Percentiles rank a stretch among this genome's conserved stretches.
Conservation (phyloP, 2,329 filamentous ascomycete species). For the Diaporthe citri region DNA sequence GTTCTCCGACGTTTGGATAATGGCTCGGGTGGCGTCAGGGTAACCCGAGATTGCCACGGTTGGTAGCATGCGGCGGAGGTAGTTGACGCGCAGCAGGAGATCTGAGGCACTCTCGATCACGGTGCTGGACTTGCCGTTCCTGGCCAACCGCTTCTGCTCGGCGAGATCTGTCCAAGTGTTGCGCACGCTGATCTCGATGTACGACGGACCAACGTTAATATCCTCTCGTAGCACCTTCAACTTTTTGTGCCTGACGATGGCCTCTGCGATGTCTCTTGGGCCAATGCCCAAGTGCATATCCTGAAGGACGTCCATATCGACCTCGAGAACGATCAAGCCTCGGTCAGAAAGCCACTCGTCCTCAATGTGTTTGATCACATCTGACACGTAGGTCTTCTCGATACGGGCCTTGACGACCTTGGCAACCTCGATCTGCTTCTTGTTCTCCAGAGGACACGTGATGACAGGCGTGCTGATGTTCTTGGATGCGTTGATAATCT, state of each 20-base stretch:
- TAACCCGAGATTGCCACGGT: constrained; percentile 91
- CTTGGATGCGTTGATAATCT: constrained; percentile 99
- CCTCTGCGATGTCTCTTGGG: constrained; percentile 77
- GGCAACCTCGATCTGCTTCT: constrained; percentile 81
- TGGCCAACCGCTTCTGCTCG: constrained; percentile 60
- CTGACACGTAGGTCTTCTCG: constrained; percentile 91
- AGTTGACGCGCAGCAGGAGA: constrained; percentile 83
- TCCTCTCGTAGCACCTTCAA: constrained; percentile 79
- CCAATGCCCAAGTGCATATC: constrained; percentile 86
- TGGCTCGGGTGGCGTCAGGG: constrained; percentile 84
- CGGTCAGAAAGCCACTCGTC: constrained; percentile 87
- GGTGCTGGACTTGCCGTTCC: constrained; percentile 57
- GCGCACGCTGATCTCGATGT: constrained; percentile 80
- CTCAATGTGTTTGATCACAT: constrained; percentile 84
- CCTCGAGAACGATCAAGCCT: constrained; percentile 82
- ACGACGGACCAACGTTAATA: constrained; percentile 70
- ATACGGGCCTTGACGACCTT: constrained; percentile 92
- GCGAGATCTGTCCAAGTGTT: constrained; percentile 64
- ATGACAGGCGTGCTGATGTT: constrained; percentile 95
- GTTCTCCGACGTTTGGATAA: constrained; percentile 84
- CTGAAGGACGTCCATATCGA: constrained; percentile 83
- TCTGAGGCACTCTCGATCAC: constrained; percentile 66
- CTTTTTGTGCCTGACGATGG: constrained; percentile 85
- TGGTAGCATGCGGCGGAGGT: constrained; percentile 85
- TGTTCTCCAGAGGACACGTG: constrained; percentile 84